A percentile compares a stretch with the other conserved stretches of the same genome.
Evolutionary conservation across 2,329 filamentous ascomycete species (phyloP).

Genomic region (Alternaria viburni): DNA sequence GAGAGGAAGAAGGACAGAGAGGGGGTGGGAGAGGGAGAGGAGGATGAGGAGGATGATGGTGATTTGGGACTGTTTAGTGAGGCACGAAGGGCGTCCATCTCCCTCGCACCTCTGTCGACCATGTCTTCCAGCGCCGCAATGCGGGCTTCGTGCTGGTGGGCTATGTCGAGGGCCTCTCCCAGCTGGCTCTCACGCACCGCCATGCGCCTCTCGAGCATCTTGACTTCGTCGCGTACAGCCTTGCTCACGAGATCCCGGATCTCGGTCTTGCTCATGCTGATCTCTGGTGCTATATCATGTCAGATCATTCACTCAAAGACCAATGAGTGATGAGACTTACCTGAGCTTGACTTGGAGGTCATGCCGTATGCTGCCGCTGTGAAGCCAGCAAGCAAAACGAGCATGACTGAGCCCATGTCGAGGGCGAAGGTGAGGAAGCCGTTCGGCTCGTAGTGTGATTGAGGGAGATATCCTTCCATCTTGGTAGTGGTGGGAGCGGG

Average conservation of each 20-base stretch:
- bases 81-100: neutral
- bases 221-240: neutral
- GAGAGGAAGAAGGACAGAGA: neutral
- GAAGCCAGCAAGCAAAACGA: neutral
- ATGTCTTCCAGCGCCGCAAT: neutral
- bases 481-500: neutral
- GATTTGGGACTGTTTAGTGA: neutral
- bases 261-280: neutral
- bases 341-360: neutral
- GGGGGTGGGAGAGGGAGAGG: neutral
- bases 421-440: neutral
- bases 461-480: conserved; percentile 1
- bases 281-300: neutral
- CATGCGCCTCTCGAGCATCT: neutral
- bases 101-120: neutral
- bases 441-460: neutral
- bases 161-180: neutral
- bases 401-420: neutral
- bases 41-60: neutral
- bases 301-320: neutral
- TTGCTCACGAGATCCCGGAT: neutral
- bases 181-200: neutral
- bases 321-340: neutral
- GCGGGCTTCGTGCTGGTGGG: neutral
- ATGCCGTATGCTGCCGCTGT: neutral